These are phyloP conservation scores for Lasiosphaeriaceae sp. DNA, from an alignment of 495 filamentous ascomycete species.

Conservation along the genomic window DNA sequence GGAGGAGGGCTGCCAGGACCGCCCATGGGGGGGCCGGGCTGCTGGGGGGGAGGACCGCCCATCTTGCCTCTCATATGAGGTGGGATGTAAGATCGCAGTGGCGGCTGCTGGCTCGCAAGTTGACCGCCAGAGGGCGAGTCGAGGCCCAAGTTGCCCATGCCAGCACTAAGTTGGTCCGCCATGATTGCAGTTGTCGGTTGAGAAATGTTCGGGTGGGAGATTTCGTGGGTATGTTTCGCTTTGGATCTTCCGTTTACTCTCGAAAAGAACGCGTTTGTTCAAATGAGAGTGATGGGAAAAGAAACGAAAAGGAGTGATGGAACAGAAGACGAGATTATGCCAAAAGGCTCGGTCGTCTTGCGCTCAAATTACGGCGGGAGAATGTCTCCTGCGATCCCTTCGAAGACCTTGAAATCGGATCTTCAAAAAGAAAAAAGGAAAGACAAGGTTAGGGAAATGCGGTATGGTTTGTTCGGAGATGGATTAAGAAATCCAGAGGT, in stretches of 20 bases:
- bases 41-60: constrained; percentile 32
- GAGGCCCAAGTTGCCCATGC: constrained; percentile 79
- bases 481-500: constrained; percentile 35
- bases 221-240: constrained; percentile 14
- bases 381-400: constrained; percentile 36
- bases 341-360: constrained; percentile 9
- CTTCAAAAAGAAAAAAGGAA: constrained; percentile 38
- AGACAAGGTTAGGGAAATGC: constrained; percentile 27
- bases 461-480: constrained; percentile 14
- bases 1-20: constrained; percentile 27
- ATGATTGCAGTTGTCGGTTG: constrained; percentile 47
- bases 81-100: constrained; percentile 81
- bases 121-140: constrained; percentile 57
- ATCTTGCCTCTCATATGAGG: constrained; percentile 79
- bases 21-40: constrained; percentile 23
- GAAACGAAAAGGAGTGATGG: constrained; percentile 29
- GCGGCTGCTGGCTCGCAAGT: constrained; percentile 39
- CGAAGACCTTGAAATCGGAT: constrained; percentile 35
- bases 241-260: constrained; percentile 26
- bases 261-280: constrained; percentile 38
- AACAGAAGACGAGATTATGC: constrained; percentile 27
- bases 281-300: constrained; percentile 27
- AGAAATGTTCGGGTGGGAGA: constrained; percentile 8
- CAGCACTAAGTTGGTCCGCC: constrained; percentile 94
- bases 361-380: constrained; percentile 29